A percentile compares a stretch with the other conserved stretches of the same genome.
phyloP scores from a whole-genome alignment of 1,284 basidiomycete species.

The Volvariella volvacea region DNA sequence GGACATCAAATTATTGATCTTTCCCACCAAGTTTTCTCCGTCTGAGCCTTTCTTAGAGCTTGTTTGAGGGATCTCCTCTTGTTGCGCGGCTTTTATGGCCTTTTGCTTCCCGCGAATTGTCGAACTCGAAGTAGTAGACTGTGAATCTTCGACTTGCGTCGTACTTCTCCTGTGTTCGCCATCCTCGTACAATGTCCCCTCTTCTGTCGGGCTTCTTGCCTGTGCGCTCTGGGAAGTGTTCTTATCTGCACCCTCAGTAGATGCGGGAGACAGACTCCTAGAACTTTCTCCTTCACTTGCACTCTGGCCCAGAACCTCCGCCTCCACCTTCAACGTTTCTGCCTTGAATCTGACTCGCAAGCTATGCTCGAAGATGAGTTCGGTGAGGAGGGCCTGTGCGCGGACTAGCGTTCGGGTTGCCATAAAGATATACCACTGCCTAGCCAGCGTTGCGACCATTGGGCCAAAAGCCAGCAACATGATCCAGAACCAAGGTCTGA shows the following conservation, averaged over 20 bases:
- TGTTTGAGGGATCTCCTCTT: background rate
- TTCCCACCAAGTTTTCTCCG: conserved; percentile 37
- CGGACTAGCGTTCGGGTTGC: conserved; percentile 43
- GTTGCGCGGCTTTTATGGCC: background rate
- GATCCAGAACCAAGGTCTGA: conserved; percentile 43
- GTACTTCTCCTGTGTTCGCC: background rate
- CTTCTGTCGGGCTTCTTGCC: background rate
- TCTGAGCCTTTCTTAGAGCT: background rate
- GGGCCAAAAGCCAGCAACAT: conserved; percentile 26
- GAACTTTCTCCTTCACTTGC: background rate
- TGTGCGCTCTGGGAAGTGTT: background rate
- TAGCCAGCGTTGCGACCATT: conserved; percentile 21
- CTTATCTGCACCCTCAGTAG: background rate
- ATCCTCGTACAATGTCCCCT: background rate
- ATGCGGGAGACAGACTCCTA: background rate
- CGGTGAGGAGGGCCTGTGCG: conserved; percentile 57
- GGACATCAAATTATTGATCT: conserved; percentile 48
- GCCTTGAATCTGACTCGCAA: conserved; percentile 62
- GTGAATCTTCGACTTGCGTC: background rate
- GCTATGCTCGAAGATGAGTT: conserved; percentile 67
- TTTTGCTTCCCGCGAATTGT: background rate
- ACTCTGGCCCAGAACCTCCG: conserved; percentile 1
- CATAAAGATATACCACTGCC: conserved; percentile 41
- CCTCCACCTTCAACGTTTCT: conserved; percentile 20
- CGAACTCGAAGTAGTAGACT: background rate